Evolutionary conservation across 2,329 filamentous ascomycete species (phyloP), one percentile per base, ranked within the genome.

Genomic region (Beauveria caledonica): DNA sequence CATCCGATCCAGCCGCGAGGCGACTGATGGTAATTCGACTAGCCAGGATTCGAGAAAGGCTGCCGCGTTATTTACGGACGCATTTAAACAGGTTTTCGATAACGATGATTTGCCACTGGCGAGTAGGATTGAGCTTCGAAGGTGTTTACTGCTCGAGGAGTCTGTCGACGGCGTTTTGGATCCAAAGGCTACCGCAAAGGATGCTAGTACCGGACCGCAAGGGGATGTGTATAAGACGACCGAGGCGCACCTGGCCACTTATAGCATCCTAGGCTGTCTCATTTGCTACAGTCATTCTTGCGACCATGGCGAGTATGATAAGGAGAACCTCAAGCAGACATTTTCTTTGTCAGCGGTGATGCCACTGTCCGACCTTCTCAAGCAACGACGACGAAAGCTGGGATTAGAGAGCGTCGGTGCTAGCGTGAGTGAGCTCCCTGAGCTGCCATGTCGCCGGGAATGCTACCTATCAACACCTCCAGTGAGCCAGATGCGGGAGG

Each of bases 231-330:
- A 75, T 36, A 73, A 75, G 7, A 63, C 75, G 59, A 74, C 78
- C 13, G 79, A 82, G 64, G 74, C 74, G 23, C 76, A 77, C 40
- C 67, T 85, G 25, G 79, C 80, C 53, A 84, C 80, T 1, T 83
- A 84, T 66, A 77, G 77, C 36, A 75, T 81, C 10, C 74, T 85
- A 17, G 80, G 80, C 13, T 86, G 83, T 64, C 70, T 83, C n/a
- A 78, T 84, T 56, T 86, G 83, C 69, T 81, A 78, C 66, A 80
- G 80, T 55, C 79, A 85, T 67, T 83, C 82, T 13, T 86, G 83
- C 62, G 83, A 85, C 66, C 83, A 86, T 63, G 83, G 82, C 50
- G 82, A 84, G 58, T 84, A 83, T 56, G 79, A 82, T 59, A 78
- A 80, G 55, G 80, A 71, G 51, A 77, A 77, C 50, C 68, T 81